These are phyloP conservation scores for Dendryphion nanum DNA, from an alignment of 2,329 filamentous ascomycete species.

Conservation along the genomic window DNA sequence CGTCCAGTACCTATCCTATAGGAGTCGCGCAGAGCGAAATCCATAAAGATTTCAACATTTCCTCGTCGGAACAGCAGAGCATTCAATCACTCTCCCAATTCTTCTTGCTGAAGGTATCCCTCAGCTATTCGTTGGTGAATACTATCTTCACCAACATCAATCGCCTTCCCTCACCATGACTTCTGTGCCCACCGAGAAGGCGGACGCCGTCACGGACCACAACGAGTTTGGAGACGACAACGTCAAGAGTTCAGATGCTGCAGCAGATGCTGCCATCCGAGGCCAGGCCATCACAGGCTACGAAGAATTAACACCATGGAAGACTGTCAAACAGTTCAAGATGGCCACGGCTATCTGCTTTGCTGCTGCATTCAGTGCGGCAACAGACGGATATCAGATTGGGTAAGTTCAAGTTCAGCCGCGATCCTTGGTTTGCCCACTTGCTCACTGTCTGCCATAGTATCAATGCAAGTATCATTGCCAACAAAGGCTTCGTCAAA, in stretches of 20 bases:
- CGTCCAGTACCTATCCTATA: too few species aligned
- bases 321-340: constrained; percentile 3
- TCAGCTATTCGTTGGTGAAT: too few species aligned
- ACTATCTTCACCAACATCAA: too few species aligned
- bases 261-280: constrained; percentile 1
- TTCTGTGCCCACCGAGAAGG: not conserved
- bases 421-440: not conserved
- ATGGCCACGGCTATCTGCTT: constrained; percentile 1
- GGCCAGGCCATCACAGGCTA: constrained; percentile 2
- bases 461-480: constrained; percentile 38
- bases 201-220: not conserved
- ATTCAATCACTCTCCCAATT: too few species aligned
- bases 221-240: not conserved
- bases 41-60: too few species aligned
- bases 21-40: too few species aligned
- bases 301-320: constrained; percentile 2
- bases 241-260: constrained; percentile 1
- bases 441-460: not conserved
- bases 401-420: too few species aligned
- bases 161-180: too few species aligned
- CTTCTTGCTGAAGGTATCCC: too few species aligned
- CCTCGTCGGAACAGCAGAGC: too few species aligned
- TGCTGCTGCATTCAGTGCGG: constrained; percentile 1
- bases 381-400: constrained; percentile 6
- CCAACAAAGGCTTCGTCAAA: constrained; percentile 43